phyloP scores from a whole-genome alignment of 345 rosid species.

The Arabis alpina region DNA sequence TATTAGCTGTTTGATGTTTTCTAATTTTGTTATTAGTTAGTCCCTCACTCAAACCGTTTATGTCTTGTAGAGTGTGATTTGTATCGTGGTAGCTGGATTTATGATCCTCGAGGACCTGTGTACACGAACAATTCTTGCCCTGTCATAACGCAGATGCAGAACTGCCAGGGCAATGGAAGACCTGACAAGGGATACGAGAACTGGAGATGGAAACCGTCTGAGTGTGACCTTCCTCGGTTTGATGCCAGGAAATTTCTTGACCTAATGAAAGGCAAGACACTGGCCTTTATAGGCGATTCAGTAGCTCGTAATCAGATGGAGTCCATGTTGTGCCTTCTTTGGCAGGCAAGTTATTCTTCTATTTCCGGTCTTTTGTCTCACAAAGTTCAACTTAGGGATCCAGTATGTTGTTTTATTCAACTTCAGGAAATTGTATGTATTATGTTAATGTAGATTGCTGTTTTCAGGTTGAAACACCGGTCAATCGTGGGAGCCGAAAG shows the following conservation, averaged over 20 bases:
- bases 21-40: background rate
- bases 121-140: constrained; percentile 97
- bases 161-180: constrained; percentile 99
- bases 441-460: background rate
- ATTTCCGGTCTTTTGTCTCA: background rate
- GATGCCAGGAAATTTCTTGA: constrained; percentile 86
- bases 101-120: constrained; percentile 73
- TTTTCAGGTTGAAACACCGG: constrained; percentile 88
- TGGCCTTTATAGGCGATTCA: constrained; percentile 93
- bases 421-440: background rate
- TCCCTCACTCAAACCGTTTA: constrained; percentile 11
- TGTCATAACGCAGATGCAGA: constrained; percentile 91
- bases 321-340: constrained; percentile 93
- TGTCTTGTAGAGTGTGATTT: constrained; percentile 75
- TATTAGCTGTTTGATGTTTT: constrained; percentile 5
- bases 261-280: constrained; percentile 89
- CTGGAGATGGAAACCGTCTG: constrained; percentile 94
- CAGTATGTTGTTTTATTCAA: background rate
- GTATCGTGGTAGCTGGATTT: constrained; percentile 81
- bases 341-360: constrained; percentile 79
- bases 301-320: constrained; percentile 99
- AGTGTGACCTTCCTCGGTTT: constrained; percentile 91
- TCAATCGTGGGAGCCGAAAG: constrained; percentile 79
- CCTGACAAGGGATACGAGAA: constrained; percentile 89
- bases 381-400: background rate